phyloP scores from a whole-genome alignment of 2,329 filamentous ascomycete species.

The Helotiales sp. region DNA sequence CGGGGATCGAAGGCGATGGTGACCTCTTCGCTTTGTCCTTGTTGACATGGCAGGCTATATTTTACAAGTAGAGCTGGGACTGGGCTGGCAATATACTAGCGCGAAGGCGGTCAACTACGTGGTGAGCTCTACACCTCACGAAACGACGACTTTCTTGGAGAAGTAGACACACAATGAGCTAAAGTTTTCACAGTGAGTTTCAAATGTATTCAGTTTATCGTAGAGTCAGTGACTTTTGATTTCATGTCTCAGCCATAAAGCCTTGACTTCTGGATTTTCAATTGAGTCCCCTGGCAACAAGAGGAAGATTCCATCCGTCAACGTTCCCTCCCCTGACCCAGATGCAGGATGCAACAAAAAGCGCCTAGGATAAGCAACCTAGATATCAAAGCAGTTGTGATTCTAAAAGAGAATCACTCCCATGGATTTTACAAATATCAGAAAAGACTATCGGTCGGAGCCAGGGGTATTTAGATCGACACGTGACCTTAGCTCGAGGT shows the following conservation, averaged over 20 bases:
- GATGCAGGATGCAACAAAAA: background rate
- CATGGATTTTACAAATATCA: too few species aligned
- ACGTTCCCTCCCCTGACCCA: background rate
- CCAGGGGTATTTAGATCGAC: too few species aligned
- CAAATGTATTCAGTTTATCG: background rate
- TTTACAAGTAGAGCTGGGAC: background rate
- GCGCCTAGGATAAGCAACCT: background rate
- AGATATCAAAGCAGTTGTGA: too few species aligned
- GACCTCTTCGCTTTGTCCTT: constrained; percentile 5
- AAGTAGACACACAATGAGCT: too few species aligned
- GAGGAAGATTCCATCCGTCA: background rate
- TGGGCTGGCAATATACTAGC: constrained; percentile 2
- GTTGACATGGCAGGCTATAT: constrained; percentile 14
- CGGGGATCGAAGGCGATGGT: constrained; percentile 9
- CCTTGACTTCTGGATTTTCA: background rate
- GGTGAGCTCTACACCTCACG: constrained; percentile 7
- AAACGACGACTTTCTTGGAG: background rate
- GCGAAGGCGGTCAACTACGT: constrained; percentile 9
- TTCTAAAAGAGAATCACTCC: too few species aligned
- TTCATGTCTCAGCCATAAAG: background rate
- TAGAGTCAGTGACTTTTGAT: too few species aligned
- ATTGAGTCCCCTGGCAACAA: background rate
- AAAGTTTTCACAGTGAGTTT: background rate
- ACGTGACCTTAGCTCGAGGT: constrained; percentile 11
- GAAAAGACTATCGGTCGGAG: too few species aligned